phyloP scores from a whole-genome alignment of 2,329 filamentous ascomycete species.

The Saccharata proteae region DNA sequence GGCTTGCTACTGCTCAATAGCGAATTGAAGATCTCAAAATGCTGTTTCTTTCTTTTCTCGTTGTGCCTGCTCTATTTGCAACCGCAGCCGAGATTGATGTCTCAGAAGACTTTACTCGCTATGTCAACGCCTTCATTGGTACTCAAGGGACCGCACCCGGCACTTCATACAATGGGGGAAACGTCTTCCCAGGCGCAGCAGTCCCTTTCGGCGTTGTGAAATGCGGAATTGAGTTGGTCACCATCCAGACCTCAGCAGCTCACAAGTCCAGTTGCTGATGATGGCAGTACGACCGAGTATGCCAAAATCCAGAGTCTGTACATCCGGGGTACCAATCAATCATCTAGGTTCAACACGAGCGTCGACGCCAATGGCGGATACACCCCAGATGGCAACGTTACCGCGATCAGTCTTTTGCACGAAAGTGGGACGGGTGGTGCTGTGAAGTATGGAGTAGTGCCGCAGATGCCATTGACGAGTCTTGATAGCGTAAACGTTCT shows the following conservation, averaged over 20 bases:
- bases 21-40: too few relatives aligned
- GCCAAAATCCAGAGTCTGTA: too few relatives aligned
- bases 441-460: conserved; percentile 56
- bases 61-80: too few relatives aligned
- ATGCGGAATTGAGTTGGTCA: conserved; percentile 16
- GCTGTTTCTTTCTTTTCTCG: too few relatives aligned
- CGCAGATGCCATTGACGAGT: conserved; percentile 38
- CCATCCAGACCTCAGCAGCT: not conserved
- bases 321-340: too few relatives aligned
- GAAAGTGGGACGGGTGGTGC: conserved; percentile 47
- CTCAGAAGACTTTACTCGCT: conserved; percentile 27
- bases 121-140: conserved; percentile 41
- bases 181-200: conserved; percentile 21
- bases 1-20: too few relatives aligned
- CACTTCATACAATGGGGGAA: conserved; percentile 28
- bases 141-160: conserved; percentile 34
- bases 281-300: conserved; percentile 6
- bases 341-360: conserved; percentile 6
- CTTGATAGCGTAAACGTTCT: conserved; percentile 26
- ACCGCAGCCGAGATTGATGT: too few relatives aligned
- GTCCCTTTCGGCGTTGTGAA: conserved; percentile 24
- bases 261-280: too few relatives aligned
- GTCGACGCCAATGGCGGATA: conserved; percentile 21
- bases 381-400: conserved; percentile 24
- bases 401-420: conserved; percentile 23